phyloP scores from a whole-genome alignment of 1,284 basidiomycete species.

The Microbotryum scabiosae region DNA sequence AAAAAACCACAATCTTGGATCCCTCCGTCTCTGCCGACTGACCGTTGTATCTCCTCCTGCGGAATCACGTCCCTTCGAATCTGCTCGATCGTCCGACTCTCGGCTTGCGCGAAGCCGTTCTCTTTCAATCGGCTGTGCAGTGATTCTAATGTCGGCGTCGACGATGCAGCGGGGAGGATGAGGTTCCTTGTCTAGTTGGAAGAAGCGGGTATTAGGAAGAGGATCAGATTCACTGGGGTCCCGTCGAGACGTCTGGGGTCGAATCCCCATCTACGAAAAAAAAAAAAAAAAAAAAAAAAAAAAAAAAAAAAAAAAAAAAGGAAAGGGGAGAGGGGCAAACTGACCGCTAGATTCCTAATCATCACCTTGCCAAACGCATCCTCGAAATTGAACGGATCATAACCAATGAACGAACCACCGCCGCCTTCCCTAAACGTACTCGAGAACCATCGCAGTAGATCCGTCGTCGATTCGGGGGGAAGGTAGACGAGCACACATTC shows the following conservation, averaged over 20 bases:
- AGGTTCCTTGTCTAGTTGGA: slow-evolving; percentile 57
- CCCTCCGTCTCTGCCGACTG: slow-evolving; percentile 20
- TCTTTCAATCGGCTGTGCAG: slow-evolving; percentile 57
- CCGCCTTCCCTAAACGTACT: slow-evolving; percentile 46
- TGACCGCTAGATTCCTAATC: slow-evolving; percentile 70
- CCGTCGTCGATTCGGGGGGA: slow-evolving; percentile 51
- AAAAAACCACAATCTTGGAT: neutral
- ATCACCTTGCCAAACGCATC: slow-evolving; percentile 82
- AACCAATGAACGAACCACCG: slow-evolving; percentile 48
- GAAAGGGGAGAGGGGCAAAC: slow-evolving; percentile 13
- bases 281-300: neutral
- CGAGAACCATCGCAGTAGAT: slow-evolving; percentile 66
- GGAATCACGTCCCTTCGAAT: slow-evolving; percentile 55
- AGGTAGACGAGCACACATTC: slow-evolving; percentile 93
- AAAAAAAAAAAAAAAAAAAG: neutral
- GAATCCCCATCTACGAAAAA: neutral
- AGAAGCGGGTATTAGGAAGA: too few species aligned
- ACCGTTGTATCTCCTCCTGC: slow-evolving; percentile 57
- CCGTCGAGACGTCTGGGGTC: neutral
- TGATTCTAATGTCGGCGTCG: slow-evolving; percentile 53
- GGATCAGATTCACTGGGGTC: too few species aligned
- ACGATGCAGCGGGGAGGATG: slow-evolving; percentile 59
- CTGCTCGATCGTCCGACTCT: slow-evolving; percentile 58
- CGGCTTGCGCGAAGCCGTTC: slow-evolving; percentile 50
- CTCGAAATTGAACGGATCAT: slow-evolving; percentile 80